Percentiles rank a stretch among this genome's conserved stretches.
Conservation (phyloP, 257 asterid genomes). For the Thymus quinquecostatus region DNA sequence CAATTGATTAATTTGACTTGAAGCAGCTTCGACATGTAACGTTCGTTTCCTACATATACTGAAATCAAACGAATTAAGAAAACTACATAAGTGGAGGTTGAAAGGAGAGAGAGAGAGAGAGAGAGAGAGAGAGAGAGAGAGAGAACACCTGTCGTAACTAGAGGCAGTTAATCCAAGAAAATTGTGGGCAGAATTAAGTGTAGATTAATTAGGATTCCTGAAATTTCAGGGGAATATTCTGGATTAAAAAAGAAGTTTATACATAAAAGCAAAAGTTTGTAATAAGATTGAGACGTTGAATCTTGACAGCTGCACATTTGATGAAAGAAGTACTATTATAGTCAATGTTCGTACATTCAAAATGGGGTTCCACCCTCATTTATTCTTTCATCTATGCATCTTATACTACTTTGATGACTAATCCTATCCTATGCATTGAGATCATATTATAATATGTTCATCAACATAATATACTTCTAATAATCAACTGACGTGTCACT, state of each 20-base stretch:
- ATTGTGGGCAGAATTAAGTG: background rate
- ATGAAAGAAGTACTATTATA: constrained; percentile 28
- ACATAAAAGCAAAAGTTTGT: background rate
- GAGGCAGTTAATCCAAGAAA: background rate
- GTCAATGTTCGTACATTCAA: constrained; percentile 18
- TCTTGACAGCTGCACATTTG: constrained; percentile 6
- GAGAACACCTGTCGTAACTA: background rate
- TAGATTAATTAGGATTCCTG: constrained; percentile 23
- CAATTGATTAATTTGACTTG: background rate
- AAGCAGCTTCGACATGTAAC: background rate
- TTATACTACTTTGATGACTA: too few species aligned
- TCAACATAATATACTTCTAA: too few species aligned
- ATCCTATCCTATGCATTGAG: too few species aligned
- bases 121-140: background rate
- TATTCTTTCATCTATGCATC: constrained; percentile 5
- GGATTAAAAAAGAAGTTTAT: background rate
- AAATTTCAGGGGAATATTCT: constrained; percentile 27
- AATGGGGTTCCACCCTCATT: constrained; percentile 30
- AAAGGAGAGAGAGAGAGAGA: background rate
- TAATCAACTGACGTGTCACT: too few species aligned
- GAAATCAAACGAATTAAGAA: too few species aligned
- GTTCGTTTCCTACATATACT: background rate
- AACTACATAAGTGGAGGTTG: too few species aligned
- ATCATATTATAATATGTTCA: too few species aligned
- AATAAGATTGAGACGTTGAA: background rate